A percentile compares a stretch with the other conserved stretches of the same genome.
These are phyloP conservation scores for Trypanosoma rangeli DNA, from an alignment of 208 protist species.

Conservation along the genomic window DNA sequence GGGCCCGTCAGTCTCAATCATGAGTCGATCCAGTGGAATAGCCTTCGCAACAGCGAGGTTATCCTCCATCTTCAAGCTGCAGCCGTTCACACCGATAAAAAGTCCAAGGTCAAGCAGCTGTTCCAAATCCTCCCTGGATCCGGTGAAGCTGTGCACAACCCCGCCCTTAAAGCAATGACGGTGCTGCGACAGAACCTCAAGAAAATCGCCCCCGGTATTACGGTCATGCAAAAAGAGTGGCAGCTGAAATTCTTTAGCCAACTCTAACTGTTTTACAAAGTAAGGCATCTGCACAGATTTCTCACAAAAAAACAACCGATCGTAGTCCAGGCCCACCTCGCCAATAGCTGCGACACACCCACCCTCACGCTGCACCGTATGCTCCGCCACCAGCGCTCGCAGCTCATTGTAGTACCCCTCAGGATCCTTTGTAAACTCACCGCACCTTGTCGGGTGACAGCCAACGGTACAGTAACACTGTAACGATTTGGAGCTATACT, in stretches of 20 bases:
- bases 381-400: slow-evolving; percentile 44
- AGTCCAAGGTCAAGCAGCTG: slow-evolving; percentile 75
- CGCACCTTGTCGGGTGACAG: slow-evolving; percentile 87
- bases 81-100: slow-evolving; percentile 95
- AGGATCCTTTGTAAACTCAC: slow-evolving; percentile 67
- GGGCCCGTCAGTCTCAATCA: slow-evolving; percentile 96
- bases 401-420: slow-evolving; percentile 52
- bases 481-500: slow-evolving; percentile 38
- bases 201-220: slow-evolving; percentile 89
- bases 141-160: slow-evolving; percentile 96
- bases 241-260: slow-evolving; percentile 74
- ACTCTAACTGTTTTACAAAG: slow-evolving; percentile 79
- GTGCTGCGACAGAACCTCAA: slow-evolving; percentile 49
- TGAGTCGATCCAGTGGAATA: slow-evolving; percentile 85
- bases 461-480: slow-evolving; percentile 78
- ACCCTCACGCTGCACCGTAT: slow-evolving; percentile 46
- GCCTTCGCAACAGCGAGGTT: slow-evolving; percentile 78
- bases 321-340: slow-evolving; percentile 93
- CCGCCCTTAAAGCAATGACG: slow-evolving; percentile 51
- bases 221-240: slow-evolving; percentile 95
- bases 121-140: slow-evolving; percentile 72
- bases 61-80: slow-evolving; percentile 92
- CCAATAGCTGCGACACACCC: slow-evolving; percentile 84
- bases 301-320: slow-evolving; percentile 91
- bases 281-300: slow-evolving; percentile 87